Evolutionary conservation across 1,139 yeast genomes (phyloP), one percentile per base, ranked within the genome.

Genomic region (Sugiyamaella grinbergsii): DNA sequence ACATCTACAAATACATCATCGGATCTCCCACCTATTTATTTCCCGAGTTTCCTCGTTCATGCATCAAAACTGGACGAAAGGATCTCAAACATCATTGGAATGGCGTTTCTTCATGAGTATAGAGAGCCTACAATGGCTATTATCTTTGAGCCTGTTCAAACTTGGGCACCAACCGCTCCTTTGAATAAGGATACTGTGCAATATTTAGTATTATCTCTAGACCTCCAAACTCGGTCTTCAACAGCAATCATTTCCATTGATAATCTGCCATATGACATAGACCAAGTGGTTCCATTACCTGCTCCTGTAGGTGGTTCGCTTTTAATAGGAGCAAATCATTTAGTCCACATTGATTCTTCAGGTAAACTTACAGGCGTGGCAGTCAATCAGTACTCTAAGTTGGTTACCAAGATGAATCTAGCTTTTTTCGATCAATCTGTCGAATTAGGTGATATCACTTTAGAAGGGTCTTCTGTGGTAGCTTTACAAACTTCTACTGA

Each of bases 71-170:
- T 89, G 40, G 82, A 83, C 58, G 69, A 80, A 0, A 74, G 78
- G 5, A 74, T 89, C 50, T 80, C 84, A 6, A 76, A 79, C 54
- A 77, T 90, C 19, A 71, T 84, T 4, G 94, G 85, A 62, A 72
- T 84, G 61, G 81, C 80, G 49, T 89, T 85, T 62, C 71, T 90
- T 46, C 69, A 81, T 61, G 85, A 84, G 51, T 90, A 86, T 63
- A 71, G 84, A 53, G 91, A 83, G 55, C 95, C 96, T 0, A 88
- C 96, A 0, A 63, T 90, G 32, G 95, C 89, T 0, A 73, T 90
- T 8, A 65, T 88, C 38, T 83, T 82, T 53, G 82, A 82, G 56
- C 80, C 82, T 31, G 70, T 74, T 5, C 75, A 80, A 24, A 80
- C 89, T 0, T 88, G 96, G 94, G 82, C 94, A 0, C 95, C 95